These are phyloP conservation scores for Eruca vesicaria DNA, from an alignment of 441 rosid species.

Conservation along the genomic window DNA sequence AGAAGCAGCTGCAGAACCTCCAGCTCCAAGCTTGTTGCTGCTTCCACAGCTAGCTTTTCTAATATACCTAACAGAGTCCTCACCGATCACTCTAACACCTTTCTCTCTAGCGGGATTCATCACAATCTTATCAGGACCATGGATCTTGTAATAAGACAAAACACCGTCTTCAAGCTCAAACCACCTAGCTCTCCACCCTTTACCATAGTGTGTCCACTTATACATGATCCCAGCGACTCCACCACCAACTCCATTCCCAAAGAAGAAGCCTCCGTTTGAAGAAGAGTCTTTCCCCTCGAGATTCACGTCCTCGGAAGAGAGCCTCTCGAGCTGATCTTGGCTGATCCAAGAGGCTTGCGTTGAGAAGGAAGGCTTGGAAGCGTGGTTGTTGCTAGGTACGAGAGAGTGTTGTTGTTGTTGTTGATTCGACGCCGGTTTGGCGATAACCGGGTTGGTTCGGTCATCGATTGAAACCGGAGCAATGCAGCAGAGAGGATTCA, in stretches of 20 bases:
- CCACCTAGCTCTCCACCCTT: constrained; percentile 93
- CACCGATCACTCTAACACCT: constrained; percentile 71
- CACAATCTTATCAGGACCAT: constrained; percentile 83
- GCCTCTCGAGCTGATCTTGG: constrained; percentile 48
- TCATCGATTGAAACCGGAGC: constrained; percentile 96
- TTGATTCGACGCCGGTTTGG: constrained; percentile 45
- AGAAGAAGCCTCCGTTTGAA: constrained; percentile 35
- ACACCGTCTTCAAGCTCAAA: constrained; percentile 87
- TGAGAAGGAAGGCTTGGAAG: constrained; percentile 50
- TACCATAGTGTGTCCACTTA: constrained; percentile 97
- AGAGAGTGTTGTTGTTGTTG: constrained; percentile 35
- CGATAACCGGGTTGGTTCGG: constrained; percentile 55
- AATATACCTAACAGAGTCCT: constrained; percentile 71
- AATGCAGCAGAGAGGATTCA: constrained; percentile 99
- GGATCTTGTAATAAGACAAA: constrained; percentile 83
- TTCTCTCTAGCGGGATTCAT: constrained; percentile 65
- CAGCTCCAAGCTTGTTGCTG: constrained; percentile 38
- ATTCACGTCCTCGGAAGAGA: constrained; percentile 42
- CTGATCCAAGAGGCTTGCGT: constrained; percentile 65
- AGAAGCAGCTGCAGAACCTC: constrained; percentile 34
- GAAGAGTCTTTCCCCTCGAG: constrained; percentile 38
- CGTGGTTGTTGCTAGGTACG: constrained; percentile 38
- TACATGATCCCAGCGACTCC: constrained; percentile 77
- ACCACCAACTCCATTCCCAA: constrained; percentile 44
- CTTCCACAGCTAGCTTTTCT: constrained; percentile 64